Conservation (phyloP, 2,329 filamentous ascomycete species). For the Xylariales sp. region DNA sequence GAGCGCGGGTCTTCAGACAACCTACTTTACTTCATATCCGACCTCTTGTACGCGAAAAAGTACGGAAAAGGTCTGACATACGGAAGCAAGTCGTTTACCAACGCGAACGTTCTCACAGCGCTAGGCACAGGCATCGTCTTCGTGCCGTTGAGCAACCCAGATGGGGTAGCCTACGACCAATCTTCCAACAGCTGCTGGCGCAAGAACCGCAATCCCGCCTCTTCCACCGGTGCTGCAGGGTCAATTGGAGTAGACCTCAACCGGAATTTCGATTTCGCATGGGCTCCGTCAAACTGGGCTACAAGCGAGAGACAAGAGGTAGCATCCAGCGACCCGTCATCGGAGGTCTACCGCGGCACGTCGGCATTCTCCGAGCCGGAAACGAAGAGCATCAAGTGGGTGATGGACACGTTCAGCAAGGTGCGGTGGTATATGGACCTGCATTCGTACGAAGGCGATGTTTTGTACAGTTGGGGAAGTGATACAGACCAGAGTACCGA, state of each 20-base stretch:
- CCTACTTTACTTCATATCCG: conserved; percentile 52
- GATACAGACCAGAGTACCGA: conserved; percentile 45
- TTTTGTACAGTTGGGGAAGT: conserved; percentile 56
- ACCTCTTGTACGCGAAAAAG: conserved; percentile 51
- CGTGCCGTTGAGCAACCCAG: conserved; percentile 48
- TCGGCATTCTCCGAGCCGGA: conserved; percentile 51
- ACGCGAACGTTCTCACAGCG: conserved; percentile 45
- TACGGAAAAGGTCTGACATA: conserved; percentile 45
- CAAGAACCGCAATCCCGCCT: conserved; percentile 48
- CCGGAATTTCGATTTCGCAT: conserved; percentile 54
- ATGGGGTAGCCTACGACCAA: conserved; percentile 49
- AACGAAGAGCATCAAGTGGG: conserved; percentile 48
- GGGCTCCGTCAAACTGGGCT: conserved; percentile 25
- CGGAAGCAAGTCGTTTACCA: conserved; percentile 46
- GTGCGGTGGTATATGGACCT: conserved; percentile 43
- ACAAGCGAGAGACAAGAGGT: conserved; percentile 1
- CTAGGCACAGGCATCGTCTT: conserved; percentile 49
- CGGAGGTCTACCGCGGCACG: conserved; percentile 47
- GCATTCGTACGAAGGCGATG: conserved; percentile 47
- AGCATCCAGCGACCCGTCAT: conserved; percentile 37
- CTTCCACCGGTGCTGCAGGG: conserved; percentile 20
- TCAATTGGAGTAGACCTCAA: conserved; percentile 49
- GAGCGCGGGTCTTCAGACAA: conserved; percentile 54
- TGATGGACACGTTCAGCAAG: conserved; percentile 40
- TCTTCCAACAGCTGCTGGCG: conserved; percentile 46